Percentiles rank a stretch among this genome's conserved stretches.
These are phyloP conservation scores for Hyaloscypha variabilis DNA, from an alignment of 495 filamentous ascomycete species.

Conservation along the genomic window DNA sequence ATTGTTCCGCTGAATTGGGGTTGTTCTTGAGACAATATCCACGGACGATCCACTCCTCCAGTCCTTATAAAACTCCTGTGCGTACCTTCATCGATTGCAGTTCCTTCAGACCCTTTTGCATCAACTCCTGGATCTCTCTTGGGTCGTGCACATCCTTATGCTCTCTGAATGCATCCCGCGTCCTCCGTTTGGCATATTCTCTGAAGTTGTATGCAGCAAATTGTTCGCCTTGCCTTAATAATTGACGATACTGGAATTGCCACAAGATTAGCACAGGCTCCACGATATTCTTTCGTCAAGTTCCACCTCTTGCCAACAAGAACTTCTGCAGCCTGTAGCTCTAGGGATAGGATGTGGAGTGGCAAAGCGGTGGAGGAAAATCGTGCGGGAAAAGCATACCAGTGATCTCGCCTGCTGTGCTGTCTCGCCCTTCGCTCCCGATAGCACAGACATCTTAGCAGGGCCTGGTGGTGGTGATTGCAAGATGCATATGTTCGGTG, in stretches of 20 bases:
- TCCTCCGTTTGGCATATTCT: slow-evolving; percentile 90
- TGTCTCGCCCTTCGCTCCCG: slow-evolving; percentile 60
- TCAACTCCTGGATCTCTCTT: slow-evolving; percentile 79
- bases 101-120: slow-evolving; percentile 86
- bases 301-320: not conserved
- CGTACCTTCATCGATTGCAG: slow-evolving; percentile 91
- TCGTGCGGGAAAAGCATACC: slow-evolving; percentile 10
- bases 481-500: not conserved
- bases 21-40: not conserved
- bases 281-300: not conserved
- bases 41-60: not conserved
- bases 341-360: not conserved
- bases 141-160: slow-evolving; percentile 68
- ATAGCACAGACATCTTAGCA: slow-evolving; percentile 45
- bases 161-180: slow-evolving; percentile 86
- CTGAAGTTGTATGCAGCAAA: slow-evolving; percentile 97
- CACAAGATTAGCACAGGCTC: not conserved
- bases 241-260: slow-evolving; percentile 75
- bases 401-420: slow-evolving; percentile 67
- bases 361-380: not conserved
- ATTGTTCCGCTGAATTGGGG: not conserved
- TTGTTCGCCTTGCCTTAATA: slow-evolving; percentile 82
- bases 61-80: not conserved
- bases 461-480: not conserved
- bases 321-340: not conserved